These are phyloP conservation scores for Tricholoma saponaceum DNA, from an alignment of 768 basidiomycete species.

Conservation along the genomic window DNA sequence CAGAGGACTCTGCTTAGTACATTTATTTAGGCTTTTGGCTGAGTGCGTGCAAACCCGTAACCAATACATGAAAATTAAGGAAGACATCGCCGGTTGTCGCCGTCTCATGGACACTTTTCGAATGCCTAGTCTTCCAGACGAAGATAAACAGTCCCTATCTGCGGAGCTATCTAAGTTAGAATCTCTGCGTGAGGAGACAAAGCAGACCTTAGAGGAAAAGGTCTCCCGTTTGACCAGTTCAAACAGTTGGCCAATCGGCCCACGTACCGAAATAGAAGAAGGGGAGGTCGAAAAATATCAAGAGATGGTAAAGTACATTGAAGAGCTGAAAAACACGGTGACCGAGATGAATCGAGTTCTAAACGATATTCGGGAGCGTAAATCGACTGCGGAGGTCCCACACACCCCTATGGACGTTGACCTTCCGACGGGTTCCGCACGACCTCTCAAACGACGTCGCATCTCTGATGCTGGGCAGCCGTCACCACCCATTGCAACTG, in stretches of 20 bases:
- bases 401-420: slow-evolving; percentile 13
- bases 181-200: slow-evolving; percentile 15
- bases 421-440: slow-evolving; percentile 3
- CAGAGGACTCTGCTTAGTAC: neutral
- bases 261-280: slow-evolving; percentile 15
- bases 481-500: slow-evolving; percentile 1
- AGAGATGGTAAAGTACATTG: slow-evolving; percentile 17
- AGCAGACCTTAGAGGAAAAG: slow-evolving; percentile 11
- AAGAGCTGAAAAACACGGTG: slow-evolving; percentile 18
- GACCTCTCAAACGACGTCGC: slow-evolving; percentile 28
- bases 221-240: slow-evolving; percentile 16
- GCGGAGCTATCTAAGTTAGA: slow-evolving; percentile 17
- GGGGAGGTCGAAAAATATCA: slow-evolving; percentile 15
- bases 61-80: slow-evolving; percentile 12
- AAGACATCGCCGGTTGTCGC: slow-evolving; percentile 13
- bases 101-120: slow-evolving; percentile 12
- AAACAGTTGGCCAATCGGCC: slow-evolving; percentile 26
- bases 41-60: slow-evolving; percentile 5
- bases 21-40: slow-evolving; percentile 8
- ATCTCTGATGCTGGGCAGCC: slow-evolving; percentile 9
- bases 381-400: neutral
- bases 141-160: slow-evolving; percentile 9
- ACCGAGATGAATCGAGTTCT: slow-evolving; percentile 17
- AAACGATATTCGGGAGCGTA: slow-evolving; percentile 12
- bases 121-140: slow-evolving; percentile 11